phyloP scores from a whole-genome alignment of 177 flowering plant genomes.

The Vitis hybrid region DNA sequence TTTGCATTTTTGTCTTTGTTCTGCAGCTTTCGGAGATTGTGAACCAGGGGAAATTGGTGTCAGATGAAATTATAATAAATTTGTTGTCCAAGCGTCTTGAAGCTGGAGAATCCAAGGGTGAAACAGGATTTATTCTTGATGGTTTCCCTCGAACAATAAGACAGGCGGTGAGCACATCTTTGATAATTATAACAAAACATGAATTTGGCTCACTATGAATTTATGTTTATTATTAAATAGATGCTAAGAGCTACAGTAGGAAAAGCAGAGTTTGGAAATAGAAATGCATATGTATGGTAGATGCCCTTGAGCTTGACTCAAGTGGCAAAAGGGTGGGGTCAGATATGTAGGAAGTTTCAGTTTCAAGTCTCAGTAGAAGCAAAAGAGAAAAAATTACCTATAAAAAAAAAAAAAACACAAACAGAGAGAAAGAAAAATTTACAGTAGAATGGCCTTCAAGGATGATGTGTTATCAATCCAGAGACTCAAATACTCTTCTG shows the following conservation, averaged over 20 bases:
- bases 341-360: no score
- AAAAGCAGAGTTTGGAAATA: background rate
- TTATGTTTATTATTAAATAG: background rate
- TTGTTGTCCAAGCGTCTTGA: conserved; percentile 84
- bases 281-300: background rate
- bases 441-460: no score
- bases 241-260: background rate
- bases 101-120: conserved; percentile 74
- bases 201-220: background rate
- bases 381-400: no score
- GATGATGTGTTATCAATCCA: no score
- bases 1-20: conserved; percentile 2
- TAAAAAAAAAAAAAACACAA: no score
- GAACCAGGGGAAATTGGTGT: conserved; percentile 82
- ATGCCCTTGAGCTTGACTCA: no score
- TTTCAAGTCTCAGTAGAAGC: no score
- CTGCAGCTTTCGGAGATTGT: conserved; percentile 87
- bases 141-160: conserved; percentile 94
- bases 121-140: conserved; percentile 92
- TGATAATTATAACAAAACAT: background rate
- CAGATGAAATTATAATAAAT: conserved; percentile 82
- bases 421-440: no score
- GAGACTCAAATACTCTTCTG: no score
- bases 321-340: no score
- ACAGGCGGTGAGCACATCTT: conserved; percentile 74